Percentiles rank a stretch among this genome's conserved stretches.
phyloP scores from a whole-genome alignment of 2,329 filamentous ascomycete species.

The Stemphylium lycopersici region DNA sequence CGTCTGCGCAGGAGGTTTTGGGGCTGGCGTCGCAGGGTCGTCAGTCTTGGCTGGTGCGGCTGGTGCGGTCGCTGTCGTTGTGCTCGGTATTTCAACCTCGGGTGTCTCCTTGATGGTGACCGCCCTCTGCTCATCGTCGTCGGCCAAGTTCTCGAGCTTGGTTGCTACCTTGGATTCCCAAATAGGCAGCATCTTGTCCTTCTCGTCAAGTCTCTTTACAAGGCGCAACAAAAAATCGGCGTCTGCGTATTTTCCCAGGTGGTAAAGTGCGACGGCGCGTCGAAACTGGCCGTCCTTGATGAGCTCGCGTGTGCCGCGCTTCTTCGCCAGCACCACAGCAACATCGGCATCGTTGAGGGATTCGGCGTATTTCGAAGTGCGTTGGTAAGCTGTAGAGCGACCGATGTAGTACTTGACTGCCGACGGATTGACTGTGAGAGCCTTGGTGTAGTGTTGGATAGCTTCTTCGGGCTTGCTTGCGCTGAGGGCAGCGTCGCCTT shows the following conservation, averaged over 20 bases:
- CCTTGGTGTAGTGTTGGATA: conserved; percentile 67
- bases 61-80: conserved; percentile 33
- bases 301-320: conserved; percentile 74
- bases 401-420: conserved; percentile 82
- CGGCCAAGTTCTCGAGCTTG: conserved; percentile 58
- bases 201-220: conserved; percentile 59
- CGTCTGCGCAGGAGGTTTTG: conserved; percentile 45
- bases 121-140: conserved; percentile 55
- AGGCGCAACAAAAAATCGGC: conserved; percentile 72
- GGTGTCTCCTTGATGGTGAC: conserved; percentile 58
- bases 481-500: conserved; percentile 67
- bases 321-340: conserved; percentile 68
- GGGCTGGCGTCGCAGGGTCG: conserved; percentile 22
- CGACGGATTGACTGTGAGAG: conserved; percentile 67
- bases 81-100: conserved; percentile 52
- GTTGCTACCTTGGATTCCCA: conserved; percentile 64
- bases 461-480: conserved; percentile 70
- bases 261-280: conserved; percentile 74
- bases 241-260: conserved; percentile 74
- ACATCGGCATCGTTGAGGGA: conserved; percentile 56
- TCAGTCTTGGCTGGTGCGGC: not conserved
- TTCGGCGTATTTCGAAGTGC: conserved; percentile 59
- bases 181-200: conserved; percentile 61
- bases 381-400: conserved; percentile 78
- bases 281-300: conserved; percentile 84